A percentile compares a stretch with the other conserved stretches of the same genome.
phyloP scores from a whole-genome alignment of 2,329 filamentous ascomycete species.

The Ophiostoma perfectum region DNA sequence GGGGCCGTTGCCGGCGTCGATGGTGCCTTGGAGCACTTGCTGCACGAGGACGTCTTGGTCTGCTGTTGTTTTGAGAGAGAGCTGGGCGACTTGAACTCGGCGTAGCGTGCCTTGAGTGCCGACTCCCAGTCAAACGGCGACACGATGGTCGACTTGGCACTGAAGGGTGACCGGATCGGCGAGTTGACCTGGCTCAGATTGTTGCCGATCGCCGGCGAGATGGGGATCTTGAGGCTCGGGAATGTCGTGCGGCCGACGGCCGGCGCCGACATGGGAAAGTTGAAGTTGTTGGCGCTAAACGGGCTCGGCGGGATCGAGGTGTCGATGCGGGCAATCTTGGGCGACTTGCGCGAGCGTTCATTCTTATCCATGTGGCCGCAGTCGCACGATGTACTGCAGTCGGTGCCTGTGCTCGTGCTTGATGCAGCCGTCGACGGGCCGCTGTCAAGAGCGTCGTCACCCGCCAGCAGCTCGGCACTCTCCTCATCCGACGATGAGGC shows the following conservation, averaged over 20 bases:
- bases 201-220: conserved; percentile 59
- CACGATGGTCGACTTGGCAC: conserved; percentile 50
- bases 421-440: conserved; percentile 48
- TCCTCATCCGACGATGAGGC: conserved; percentile 35
- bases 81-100: conserved; percentile 46
- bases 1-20: conserved; percentile 34
- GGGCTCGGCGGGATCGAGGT: conserved; percentile 45
- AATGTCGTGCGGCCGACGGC: conserved; percentile 55
- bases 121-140: conserved; percentile 77
- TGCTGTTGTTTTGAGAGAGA: conserved; percentile 8
- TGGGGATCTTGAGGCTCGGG: conserved; percentile 68
- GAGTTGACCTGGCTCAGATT: conserved; percentile 47
- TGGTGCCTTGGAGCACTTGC: conserved; percentile 26
- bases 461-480: conserved; percentile 27
- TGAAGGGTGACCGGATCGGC: conserved; percentile 71
- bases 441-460: conserved; percentile 34
- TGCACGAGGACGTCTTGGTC: conserved; percentile 14
- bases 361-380: conserved; percentile 36
- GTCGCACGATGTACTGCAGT: conserved; percentile 47
- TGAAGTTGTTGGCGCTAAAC: conserved; percentile 35
- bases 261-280: conserved; percentile 54
- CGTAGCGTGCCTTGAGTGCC: conserved; percentile 61
- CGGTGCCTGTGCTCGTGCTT: conserved; percentile 44
- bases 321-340: conserved; percentile 37
- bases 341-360: conserved; percentile 47